Conservation (phyloP, 352 stramenopile species). For the Phytopythium kandeliae region DNA sequence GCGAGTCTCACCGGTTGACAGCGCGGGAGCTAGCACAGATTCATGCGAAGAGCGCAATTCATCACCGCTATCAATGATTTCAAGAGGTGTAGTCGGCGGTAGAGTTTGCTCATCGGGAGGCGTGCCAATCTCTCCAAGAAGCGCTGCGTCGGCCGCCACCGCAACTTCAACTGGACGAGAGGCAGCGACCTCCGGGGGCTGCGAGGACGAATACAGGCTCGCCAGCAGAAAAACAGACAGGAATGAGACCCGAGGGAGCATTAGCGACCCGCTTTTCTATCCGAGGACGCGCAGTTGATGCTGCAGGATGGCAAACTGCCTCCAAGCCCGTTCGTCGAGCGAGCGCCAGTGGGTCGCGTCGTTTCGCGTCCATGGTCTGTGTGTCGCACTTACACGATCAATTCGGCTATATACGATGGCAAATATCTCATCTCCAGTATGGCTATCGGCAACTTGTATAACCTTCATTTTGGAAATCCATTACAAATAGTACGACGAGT, state of each 20-base stretch:
- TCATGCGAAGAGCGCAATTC: background rate
- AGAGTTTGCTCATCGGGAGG: background rate
- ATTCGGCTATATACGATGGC: background rate
- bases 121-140: background rate
- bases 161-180: slow-evolving; percentile 10
- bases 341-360: background rate
- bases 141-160: slow-evolving; percentile 8
- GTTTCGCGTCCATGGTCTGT: background rate
- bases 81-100: background rate
- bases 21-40: background rate
- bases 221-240: background rate
- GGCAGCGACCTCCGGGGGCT: no score
- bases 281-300: no score
- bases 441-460: no score
- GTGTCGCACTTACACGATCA: background rate
- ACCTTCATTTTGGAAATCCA: background rate
- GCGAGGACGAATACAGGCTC: background rate
- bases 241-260: background rate
- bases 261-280: no score
- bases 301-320: no score
- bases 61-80: no score
- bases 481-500: background rate
- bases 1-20: background rate
- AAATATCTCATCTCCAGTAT: no score
- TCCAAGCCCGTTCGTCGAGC: no score